Evolutionary conservation across 2,329 filamentous ascomycete genomes (phyloP).

Genomic region (Talaromyces pinophilus): DNA sequence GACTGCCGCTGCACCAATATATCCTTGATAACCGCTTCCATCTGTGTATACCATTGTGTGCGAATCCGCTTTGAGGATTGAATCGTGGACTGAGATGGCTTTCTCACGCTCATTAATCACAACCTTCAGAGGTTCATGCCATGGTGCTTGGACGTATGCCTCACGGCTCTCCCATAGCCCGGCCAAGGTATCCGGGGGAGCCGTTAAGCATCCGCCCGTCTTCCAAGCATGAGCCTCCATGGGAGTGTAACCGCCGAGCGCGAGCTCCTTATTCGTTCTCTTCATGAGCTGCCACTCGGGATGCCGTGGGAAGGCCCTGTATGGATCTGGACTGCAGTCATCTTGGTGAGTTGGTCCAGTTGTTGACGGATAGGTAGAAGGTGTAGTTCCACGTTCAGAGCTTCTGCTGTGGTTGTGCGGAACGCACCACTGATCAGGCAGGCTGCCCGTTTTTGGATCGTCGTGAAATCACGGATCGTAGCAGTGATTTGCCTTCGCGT

Average conservation of each 20-base stretch:
- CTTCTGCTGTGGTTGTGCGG: not conserved
- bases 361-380: not conserved
- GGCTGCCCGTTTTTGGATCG: not conserved
- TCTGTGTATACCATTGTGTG: not conserved
- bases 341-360: not conserved
- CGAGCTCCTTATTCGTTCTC: not conserved
- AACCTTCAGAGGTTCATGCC: slow-evolving; percentile 16
- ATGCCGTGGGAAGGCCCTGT: not conserved
- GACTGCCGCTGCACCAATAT: not conserved
- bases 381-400: not conserved
- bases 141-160: slow-evolving; percentile 20
- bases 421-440: not conserved
- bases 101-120: slow-evolving; percentile 3
- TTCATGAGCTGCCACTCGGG: not conserved
- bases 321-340: not conserved
- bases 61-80: not conserved
- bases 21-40: not conserved
- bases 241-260: slow-evolving; percentile 1
- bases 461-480: not conserved
- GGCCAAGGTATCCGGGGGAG: not conserved
- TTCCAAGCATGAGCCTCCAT: slow-evolving; percentile 12
- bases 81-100: not conserved
- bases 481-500: not conserved
- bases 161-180: slow-evolving; percentile 15
- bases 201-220: not conserved